Conservation (phyloP, 805 yeast species). For the Candida argentea region DNA sequence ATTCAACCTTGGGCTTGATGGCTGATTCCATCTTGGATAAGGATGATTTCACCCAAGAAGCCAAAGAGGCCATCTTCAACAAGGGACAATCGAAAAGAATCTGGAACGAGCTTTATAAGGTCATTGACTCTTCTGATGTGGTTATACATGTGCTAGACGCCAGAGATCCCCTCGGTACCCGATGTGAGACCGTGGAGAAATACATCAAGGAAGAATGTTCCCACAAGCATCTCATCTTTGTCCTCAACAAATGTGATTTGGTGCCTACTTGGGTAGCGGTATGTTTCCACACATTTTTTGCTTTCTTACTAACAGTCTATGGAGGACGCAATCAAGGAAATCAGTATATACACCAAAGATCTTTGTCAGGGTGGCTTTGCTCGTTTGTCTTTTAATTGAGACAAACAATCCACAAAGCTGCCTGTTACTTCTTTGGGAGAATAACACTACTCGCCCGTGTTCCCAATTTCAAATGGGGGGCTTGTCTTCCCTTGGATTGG, state of each 20-base stretch:
- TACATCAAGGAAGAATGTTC: constrained; percentile 90
- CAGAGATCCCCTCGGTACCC: constrained; percentile 93
- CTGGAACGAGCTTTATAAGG: constrained; percentile 96
- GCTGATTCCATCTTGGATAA: constrained; percentile 48
- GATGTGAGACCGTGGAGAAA: constrained; percentile 89
- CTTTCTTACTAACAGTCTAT: constrained; percentile 2
- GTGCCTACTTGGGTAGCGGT: constrained; percentile 99
- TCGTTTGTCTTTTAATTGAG: constrained; percentile 14
- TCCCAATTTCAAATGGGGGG: constrained; percentile 27
- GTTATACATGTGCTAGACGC: constrained; percentile 96
- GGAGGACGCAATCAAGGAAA: constrained; percentile 3
- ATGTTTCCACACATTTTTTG: constrained; percentile 44
- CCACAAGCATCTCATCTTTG: constrained; percentile 91
- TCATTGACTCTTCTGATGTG: constrained; percentile 94
- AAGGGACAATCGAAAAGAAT: constrained; percentile 98
- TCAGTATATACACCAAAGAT: constrained; percentile 53
- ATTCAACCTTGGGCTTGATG: constrained; percentile 72
- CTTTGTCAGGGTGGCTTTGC: constrained; percentile 61
- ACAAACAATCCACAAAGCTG: constrained; percentile 32
- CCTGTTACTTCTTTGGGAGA: constrained; percentile 99
- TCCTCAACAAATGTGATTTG: constrained; percentile 92
- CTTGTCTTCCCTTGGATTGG: constrained; percentile 11
- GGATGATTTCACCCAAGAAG: constrained; percentile 82
- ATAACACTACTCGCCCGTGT: constrained; percentile 48
- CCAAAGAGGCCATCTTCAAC: constrained; percentile 90